A percentile compares a stretch with the other conserved stretches of the same genome.
Evolutionary conservation across 495 filamentous ascomycete genomes (phyloP).

Genomic region (Achaetomiella virescens): DNA sequence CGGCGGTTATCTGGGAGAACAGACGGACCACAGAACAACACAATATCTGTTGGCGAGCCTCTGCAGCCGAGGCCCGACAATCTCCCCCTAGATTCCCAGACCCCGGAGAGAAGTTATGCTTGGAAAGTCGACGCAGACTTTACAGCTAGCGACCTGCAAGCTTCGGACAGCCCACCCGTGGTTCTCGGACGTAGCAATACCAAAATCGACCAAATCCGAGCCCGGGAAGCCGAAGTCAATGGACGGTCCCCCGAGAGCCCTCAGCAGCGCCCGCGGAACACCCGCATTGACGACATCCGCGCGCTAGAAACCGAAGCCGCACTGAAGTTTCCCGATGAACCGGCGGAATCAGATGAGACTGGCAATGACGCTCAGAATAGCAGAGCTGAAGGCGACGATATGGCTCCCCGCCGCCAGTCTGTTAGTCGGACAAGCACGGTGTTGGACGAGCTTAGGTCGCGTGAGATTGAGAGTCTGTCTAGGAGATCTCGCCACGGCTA

Average conservation of each 20-base stretch:
- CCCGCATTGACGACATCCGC: constrained; percentile 46
- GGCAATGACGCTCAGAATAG: not conserved
- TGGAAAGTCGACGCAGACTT: constrained; percentile 59
- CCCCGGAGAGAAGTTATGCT: constrained; percentile 44
- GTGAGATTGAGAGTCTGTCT: constrained; percentile 55
- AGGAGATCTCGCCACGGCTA: constrained; percentile 51
- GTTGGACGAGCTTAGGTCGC: constrained; percentile 50
- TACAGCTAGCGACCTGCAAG: constrained; percentile 54
- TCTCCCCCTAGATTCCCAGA: constrained; percentile 27
- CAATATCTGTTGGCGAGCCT: constrained; percentile 29
- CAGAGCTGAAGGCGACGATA: constrained; percentile 4
- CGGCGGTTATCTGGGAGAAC: constrained; percentile 23
- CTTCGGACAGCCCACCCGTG: constrained; percentile 56
- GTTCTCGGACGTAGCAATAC: constrained; percentile 36
- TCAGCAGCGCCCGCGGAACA: constrained; percentile 10
- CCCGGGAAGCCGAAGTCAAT: constrained; percentile 32
- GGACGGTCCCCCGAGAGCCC: constrained; percentile 1
- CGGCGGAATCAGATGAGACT: not conserved
- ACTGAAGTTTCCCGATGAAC: constrained; percentile 14
- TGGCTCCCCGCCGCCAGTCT: constrained; percentile 6
- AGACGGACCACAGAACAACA: constrained; percentile 30
- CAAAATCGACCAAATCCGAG: constrained; percentile 37
- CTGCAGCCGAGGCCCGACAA: constrained; percentile 27
- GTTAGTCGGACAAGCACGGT: constrained; percentile 29
- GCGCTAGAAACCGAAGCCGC: constrained; percentile 45